These are phyloP conservation scores for Limnomonas spitsbergensis DNA, from an alignment of 139 green algal genomes.

Conservation along the genomic window DNA sequence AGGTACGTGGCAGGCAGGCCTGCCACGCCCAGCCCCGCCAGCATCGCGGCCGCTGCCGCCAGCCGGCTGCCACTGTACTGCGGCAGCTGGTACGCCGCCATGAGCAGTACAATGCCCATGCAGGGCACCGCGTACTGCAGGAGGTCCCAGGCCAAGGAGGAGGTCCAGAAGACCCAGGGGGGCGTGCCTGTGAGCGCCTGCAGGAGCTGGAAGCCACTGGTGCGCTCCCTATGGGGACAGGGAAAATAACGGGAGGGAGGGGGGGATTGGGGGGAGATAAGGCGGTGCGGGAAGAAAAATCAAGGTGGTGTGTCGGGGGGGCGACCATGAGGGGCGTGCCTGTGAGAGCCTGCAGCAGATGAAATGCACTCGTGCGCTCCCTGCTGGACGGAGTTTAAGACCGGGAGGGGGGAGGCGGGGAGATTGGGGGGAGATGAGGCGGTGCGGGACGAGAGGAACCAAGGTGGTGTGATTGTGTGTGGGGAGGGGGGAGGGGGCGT, in stretches of 20 bases:
- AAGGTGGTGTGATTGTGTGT: no score
- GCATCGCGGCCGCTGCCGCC: constrained; percentile 46
- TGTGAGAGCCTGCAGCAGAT: constrained; percentile 60
- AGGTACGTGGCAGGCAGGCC: constrained; percentile 64
- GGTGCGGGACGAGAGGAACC: no score
- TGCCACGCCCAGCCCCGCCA: constrained; percentile 46
- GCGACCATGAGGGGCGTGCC: no score
- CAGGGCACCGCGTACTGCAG: constrained; percentile 43
- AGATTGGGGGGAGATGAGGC: no score
- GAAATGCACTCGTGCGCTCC: constrained; percentile 56
- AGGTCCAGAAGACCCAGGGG: constrained; percentile 55
- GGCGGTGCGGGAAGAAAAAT: no score
- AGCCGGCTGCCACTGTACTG: constrained; percentile 53
- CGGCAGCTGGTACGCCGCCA: constrained; percentile 44
- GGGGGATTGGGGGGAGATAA: no score
- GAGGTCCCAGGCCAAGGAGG: constrained; percentile 58
- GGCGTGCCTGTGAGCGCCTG: constrained; percentile 58
- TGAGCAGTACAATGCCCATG: constrained; percentile 40
- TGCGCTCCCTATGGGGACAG: constrained; percentile 45
- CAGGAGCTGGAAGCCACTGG: constrained; percentile 56
- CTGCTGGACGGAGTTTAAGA: no score
- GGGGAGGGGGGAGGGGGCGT: no score
- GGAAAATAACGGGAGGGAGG: background rate
- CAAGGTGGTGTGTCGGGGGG: no score
- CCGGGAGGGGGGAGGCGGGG: no score